These are phyloP conservation scores for Boletus patriciae DNA, from an alignment of 768 basidiomycete species.

Conservation along the genomic window DNA sequence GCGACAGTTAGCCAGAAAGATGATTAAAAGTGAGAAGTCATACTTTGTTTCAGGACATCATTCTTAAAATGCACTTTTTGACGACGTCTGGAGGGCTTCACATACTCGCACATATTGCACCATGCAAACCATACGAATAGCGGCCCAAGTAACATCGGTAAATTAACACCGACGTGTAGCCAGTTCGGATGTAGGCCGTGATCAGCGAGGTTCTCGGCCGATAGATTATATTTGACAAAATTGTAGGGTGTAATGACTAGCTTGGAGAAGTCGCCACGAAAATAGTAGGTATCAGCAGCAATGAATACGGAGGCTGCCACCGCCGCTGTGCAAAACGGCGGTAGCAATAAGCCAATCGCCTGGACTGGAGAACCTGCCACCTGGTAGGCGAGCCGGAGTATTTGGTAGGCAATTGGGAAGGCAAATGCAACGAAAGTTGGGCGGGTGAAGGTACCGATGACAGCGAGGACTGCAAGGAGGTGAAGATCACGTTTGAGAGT, in stretches of 20 bases:
- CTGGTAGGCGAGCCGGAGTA: slow-evolving; percentile 16
- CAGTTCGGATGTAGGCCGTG: slow-evolving; percentile 43
- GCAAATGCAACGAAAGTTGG: slow-evolving; percentile 38
- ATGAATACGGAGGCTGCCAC: slow-evolving; percentile 19
- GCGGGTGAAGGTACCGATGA: slow-evolving; percentile 35
- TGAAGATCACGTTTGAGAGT: slow-evolving; percentile 21
- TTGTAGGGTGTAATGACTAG: slow-evolving; percentile 38
- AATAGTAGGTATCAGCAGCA: slow-evolving; percentile 36
- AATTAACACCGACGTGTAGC: slow-evolving; percentile 40
- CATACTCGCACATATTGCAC: slow-evolving; percentile 6
- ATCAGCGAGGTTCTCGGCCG: slow-evolving; percentile 36
- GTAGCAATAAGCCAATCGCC: slow-evolving; percentile 10
- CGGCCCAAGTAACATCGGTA: slow-evolving; percentile 41
- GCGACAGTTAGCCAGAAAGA: neutral
- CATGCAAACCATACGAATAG: slow-evolving; percentile 28
- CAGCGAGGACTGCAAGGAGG: slow-evolving; percentile 27
- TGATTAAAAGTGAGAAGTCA: neutral
- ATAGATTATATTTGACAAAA: slow-evolving; percentile 40
- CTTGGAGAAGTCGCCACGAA: slow-evolving; percentile 21
- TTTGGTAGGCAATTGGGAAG: slow-evolving; percentile 32
- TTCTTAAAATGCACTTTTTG: slow-evolving; percentile 12
- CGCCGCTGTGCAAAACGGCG: slow-evolving; percentile 24
- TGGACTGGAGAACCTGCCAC: slow-evolving; percentile 10
- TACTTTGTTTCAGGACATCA: slow-evolving; percentile 21
- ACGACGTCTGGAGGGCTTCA: neutral